phyloP scores from a whole-genome alignment of 2,329 filamentous ascomycete genomes.

The Penicillium sclerotiorum region DNA sequence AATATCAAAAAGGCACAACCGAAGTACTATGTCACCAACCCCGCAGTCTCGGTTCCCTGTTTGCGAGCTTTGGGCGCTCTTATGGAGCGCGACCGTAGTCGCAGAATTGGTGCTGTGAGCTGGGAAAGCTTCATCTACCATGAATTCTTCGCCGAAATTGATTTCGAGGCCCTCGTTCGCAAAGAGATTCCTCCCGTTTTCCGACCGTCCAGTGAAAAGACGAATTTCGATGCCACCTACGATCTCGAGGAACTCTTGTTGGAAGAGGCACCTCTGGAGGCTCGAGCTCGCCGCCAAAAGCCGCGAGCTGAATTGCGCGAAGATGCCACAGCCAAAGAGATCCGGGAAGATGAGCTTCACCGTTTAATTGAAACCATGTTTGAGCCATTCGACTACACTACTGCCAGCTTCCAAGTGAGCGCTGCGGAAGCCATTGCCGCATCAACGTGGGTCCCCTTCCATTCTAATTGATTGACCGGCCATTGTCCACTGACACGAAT shows the following conservation, averaged over 20 bases:
- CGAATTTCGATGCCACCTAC: slow-evolving; percentile 98
- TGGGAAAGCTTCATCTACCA: slow-evolving; percentile 86
- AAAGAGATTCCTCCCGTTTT: slow-evolving; percentile 93
- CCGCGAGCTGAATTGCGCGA: slow-evolving; percentile 88
- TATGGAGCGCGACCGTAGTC: slow-evolving; percentile 75
- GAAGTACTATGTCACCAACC: slow-evolving; percentile 88
- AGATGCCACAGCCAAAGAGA: slow-evolving; percentile 92
- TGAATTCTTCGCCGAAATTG: slow-evolving; percentile 83
- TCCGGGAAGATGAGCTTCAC: slow-evolving; percentile 90
- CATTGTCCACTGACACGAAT: slow-evolving; percentile 8
- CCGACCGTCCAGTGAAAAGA: slow-evolving; percentile 92
- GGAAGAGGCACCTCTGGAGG: slow-evolving; percentile 93
- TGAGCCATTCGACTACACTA: slow-evolving; percentile 91
- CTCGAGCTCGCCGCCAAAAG: slow-evolving; percentile 88
- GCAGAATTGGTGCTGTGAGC: slow-evolving; percentile 77
- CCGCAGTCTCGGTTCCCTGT: slow-evolving; percentile 84
- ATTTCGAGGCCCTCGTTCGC: slow-evolving; percentile 80
- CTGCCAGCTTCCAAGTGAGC: slow-evolving; percentile 69
- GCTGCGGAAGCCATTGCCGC: slow-evolving; percentile 46
- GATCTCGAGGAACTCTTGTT: slow-evolving; percentile 91
- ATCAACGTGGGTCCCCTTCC: slow-evolving; percentile 28
- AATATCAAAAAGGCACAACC: slow-evolving; percentile 81
- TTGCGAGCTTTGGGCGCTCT: slow-evolving; percentile 85
- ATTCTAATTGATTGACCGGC: background rate
- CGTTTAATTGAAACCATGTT: slow-evolving; percentile 93